A percentile compares a stretch with the other conserved stretches of the same genome.
These are phyloP conservation scores for Emydomyces testavorans DNA, from an alignment of 2,329 filamentous ascomycete genomes.

Conservation along the genomic window DNA sequence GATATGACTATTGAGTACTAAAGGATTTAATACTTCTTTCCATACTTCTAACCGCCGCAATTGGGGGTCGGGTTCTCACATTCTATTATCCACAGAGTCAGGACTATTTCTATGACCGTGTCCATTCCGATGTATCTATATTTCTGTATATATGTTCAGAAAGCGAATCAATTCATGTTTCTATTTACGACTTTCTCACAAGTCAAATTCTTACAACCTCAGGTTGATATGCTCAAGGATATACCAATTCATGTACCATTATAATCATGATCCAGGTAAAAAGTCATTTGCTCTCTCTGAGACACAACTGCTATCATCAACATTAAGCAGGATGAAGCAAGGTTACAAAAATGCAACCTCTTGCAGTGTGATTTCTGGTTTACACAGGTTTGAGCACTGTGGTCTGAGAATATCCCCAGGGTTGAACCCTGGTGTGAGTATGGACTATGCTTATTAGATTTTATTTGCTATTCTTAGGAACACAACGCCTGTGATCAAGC, in stretches of 20 bases:
- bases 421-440: constrained; percentile 10
- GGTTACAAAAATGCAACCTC: too few relatives aligned
- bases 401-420: constrained; percentile 6
- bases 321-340: too few relatives aligned
- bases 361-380: constrained; percentile 11
- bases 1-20: background rate
- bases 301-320: too few relatives aligned
- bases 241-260: too few relatives aligned
- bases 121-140: constrained; percentile 8
- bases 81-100: constrained; percentile 1
- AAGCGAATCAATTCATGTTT: constrained; percentile 2
- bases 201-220: background rate
- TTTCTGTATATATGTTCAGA: constrained; percentile 6
- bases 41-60: background rate
- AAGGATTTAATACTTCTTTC: constrained; percentile 3
- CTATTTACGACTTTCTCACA: background rate
- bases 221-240: too few relatives aligned
- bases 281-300: too few relatives aligned
- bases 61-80: background rate
- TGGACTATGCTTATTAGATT: background rate
- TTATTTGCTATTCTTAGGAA: background rate
- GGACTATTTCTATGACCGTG: constrained; percentile 5
- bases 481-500: too few relatives aligned
- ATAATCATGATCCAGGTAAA: too few relatives aligned
- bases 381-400: background rate